phyloP scores from a whole-genome alignment of 2,329 filamentous ascomycete species.

The Fusarium sp. region DNA sequence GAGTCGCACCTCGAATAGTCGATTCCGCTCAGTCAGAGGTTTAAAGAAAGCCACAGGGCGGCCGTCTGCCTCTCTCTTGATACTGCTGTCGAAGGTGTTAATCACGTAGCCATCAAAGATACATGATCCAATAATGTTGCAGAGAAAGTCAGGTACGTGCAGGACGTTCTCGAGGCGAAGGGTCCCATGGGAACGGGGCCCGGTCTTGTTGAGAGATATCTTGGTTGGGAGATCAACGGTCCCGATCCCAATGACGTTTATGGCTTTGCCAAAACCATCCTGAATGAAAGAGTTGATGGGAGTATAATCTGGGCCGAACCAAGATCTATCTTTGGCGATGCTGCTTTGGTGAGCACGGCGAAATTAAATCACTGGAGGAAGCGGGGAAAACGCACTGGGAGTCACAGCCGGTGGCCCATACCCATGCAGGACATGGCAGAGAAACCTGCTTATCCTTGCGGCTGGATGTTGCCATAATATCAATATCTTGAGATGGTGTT shows the following conservation, averaged over 20 bases:
- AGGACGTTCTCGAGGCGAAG: conserved; percentile 39
- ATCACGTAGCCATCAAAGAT: conserved; percentile 1
- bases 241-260: conserved; percentile 16
- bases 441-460: not conserved
- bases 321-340: conserved; percentile 26
- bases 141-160: conserved; percentile 6
- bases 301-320: conserved; percentile 28
- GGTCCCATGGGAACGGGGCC: conserved; percentile 3
- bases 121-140: conserved; percentile 15
- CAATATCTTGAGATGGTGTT: no score
- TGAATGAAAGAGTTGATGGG: conserved; percentile 9
- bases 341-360: conserved; percentile 6
- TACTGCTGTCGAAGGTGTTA: not conserved
- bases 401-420: not conserved
- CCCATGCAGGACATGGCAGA: not conserved
- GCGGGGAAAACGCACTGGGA: not conserved
- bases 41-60: not conserved
- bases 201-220: not conserved
- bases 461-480: no score
- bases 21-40: not conserved
- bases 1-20: conserved; percentile 3
- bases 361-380: not conserved
- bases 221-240: conserved; percentile 6
- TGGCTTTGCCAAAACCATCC: not conserved
- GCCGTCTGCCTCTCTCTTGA: no score